Base-by-base conservation (phyloP, 108 stramenopile species). In the Nannochloropsis salina region DNA sequence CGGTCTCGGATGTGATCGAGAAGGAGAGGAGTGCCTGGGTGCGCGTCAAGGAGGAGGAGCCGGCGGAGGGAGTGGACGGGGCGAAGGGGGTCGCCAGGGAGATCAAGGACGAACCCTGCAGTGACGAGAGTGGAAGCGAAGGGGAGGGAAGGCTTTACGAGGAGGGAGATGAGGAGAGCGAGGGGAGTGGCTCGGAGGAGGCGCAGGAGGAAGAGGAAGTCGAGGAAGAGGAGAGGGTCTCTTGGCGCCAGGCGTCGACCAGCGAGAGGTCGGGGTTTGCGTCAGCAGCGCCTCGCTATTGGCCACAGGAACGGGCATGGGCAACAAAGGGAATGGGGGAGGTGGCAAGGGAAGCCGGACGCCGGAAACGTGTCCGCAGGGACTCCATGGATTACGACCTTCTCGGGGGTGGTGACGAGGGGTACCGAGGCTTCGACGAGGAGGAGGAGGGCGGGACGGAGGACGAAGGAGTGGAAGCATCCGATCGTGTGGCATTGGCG, bases 21-120 rank as follows among this genome's bases (percentile, higher is more conserved):
- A 22, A n/a, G 44, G 43, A 42, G 89, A 86, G 1, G 31, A 31
- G 31, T 31, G 31, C 31, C 31, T 31, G 31, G 31, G 31, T 31
- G 31, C 31, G 31, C 31, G 31, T 31, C 31, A 31, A 6, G 61
- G 61, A 8, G 61, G 61, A 74, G 43, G 85, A 89, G 18, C 87
- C 80, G 44, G 90, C 85, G 82, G 88, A 88, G 43, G 89, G 83
- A 85, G 82, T 61, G 44, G 41, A 43, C 44, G 85, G 81, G 42
- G 92, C 22, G 83, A n/a, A 21, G 15, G 43, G 21, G 47, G 85
- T 90, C 21, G 85, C 42, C 15, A 42, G 79, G 41, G 87, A 87
- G 74, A 22, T 44, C 74, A 89, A 87, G 42, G 40, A 79, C 41
- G 10, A 18, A 40, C 42, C n/a, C 22, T 41, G 41, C 8, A 42